Percentiles rank a stretch among this genome's conserved stretches.
Conservation (phyloP, 177 flowering plant genomes). For the Telopea speciosissima region DNA sequence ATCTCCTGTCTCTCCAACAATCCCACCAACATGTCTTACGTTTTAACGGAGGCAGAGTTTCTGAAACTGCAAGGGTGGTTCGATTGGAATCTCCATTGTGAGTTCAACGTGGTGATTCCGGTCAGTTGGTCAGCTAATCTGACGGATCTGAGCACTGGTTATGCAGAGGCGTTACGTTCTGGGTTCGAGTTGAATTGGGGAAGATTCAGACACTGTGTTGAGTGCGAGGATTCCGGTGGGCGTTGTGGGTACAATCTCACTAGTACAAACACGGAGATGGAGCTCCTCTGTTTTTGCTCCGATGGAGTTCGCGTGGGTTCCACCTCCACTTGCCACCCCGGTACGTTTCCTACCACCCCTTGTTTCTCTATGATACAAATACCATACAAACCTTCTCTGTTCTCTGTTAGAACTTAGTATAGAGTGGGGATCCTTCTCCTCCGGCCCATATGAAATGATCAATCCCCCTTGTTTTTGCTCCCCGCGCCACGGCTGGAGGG, state of each 20-base stretch:
- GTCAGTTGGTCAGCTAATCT: neutral
- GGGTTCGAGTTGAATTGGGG: constrained; percentile 19
- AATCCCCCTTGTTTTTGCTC: too few species aligned
- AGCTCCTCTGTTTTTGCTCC: constrained; percentile 14
- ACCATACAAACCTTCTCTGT: too few species aligned
- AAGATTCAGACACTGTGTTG: neutral
- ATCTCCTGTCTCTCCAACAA: neutral
- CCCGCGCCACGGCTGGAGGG: too few species aligned
- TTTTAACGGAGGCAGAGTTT: neutral
- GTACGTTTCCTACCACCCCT: neutral
- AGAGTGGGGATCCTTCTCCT: too few species aligned
- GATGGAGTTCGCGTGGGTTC: neutral
- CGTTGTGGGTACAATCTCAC: constrained; percentile 7
- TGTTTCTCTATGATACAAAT: too few species aligned
- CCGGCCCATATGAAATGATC: too few species aligned
- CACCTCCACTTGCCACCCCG: too few species aligned
- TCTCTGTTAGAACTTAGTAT: too few species aligned
- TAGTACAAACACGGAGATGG: too few species aligned
- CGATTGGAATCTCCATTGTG: constrained; percentile 5
- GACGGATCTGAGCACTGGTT: neutral
- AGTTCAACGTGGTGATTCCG: constrained; percentile 11
- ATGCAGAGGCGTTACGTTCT: constrained; percentile 5
- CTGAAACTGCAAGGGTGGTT: neutral
- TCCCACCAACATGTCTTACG: constrained; percentile 2
- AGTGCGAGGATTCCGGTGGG: constrained; percentile 14